A percentile compares a stretch with the other conserved stretches of the same genome.
phyloP scores from a whole-genome alignment of 805 yeast species.

The Ogataea zsoltii region DNA sequence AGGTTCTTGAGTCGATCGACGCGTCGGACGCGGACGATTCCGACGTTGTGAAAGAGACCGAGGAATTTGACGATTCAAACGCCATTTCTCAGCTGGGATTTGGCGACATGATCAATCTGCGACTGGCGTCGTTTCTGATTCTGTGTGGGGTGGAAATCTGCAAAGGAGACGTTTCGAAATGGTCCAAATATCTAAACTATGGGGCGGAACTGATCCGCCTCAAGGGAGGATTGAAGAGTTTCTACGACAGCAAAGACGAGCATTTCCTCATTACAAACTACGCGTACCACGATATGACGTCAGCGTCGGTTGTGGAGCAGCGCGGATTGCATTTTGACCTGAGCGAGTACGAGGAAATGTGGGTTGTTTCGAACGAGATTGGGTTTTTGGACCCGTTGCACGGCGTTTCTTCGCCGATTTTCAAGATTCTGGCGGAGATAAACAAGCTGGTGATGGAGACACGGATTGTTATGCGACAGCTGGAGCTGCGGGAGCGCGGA shows the following conservation, averaged over 20 bases:
- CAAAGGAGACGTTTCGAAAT: constrained; percentile 74
- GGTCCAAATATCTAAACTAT: constrained; percentile 67
- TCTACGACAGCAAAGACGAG: constrained; percentile 56
- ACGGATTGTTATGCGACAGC: constrained; percentile 36
- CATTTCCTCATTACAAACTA: constrained; percentile 76
- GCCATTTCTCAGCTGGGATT: constrained; percentile 21
- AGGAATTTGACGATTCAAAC: constrained; percentile 9
- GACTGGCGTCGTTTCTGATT: constrained; percentile 66
- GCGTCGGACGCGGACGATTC: constrained; percentile 30
- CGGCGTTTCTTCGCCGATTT: constrained; percentile 72
- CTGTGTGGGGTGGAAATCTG: constrained; percentile 82
- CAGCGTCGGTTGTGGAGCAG: constrained; percentile 57
- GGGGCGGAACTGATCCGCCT: constrained; percentile 62
- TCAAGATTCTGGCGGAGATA: constrained; percentile 66
- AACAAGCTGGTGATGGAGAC: constrained; percentile 58
- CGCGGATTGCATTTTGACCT: constrained; percentile 67
- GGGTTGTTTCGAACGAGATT: constrained; percentile 38
- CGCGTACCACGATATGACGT: constrained; percentile 77
- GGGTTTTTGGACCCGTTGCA: constrained; percentile 65
- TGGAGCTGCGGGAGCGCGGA: constrained; percentile 8
- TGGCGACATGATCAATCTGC: constrained; percentile 39
- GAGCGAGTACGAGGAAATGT: constrained; percentile 56
- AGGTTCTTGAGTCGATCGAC: constrained; percentile 24
- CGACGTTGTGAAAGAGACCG: constrained; percentile 16
- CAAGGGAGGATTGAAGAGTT: constrained; percentile 60